Conservation (phyloP, 1,284 basidiomycete genomes). For the Sparassis latifolia region DNA sequence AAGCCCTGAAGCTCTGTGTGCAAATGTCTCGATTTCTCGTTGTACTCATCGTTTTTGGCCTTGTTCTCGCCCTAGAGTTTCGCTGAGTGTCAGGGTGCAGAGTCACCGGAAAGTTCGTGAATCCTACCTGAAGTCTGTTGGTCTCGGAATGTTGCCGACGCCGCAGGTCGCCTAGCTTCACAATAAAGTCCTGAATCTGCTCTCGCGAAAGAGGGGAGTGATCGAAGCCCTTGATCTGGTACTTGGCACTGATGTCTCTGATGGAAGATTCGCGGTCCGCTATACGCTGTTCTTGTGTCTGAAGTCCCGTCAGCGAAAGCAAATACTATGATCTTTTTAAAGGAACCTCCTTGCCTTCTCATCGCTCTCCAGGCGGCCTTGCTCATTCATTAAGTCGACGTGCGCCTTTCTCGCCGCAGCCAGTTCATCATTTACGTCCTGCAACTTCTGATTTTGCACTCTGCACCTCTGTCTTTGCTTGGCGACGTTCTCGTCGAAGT, state of each 20-base stretch:
- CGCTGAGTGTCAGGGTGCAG: background rate
- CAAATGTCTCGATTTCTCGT: constrained; percentile 44
- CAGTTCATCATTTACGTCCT: constrained; percentile 62
- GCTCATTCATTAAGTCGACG: constrained; percentile 48
- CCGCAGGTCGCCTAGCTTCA: constrained; percentile 52
- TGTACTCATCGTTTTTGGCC: constrained; percentile 49
- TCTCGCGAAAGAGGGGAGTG: constrained; percentile 58
- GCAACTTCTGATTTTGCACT: constrained; percentile 41
- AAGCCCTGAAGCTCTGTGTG: constrained; percentile 46
- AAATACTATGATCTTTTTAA: background rate
- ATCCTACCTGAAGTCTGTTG: constrained; percentile 54
- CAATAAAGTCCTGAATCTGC: constrained; percentile 65
- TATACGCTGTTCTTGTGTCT: constrained; percentile 77
- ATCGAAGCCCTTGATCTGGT: constrained; percentile 73
- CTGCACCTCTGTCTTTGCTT: constrained; percentile 45
- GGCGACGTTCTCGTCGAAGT: constrained; percentile 66
- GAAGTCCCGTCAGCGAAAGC: constrained; percentile 3
- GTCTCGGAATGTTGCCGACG: constrained; percentile 48
- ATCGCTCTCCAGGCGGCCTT: constrained; percentile 59
- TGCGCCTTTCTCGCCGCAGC: constrained; percentile 46
- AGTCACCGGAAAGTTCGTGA: background rate
- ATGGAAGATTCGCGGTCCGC: constrained; percentile 71
- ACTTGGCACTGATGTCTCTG: constrained; percentile 59
- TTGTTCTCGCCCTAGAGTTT: constrained; percentile 2
- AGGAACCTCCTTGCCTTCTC: constrained; percentile 40